Base-by-base conservation (phyloP, 225 moss, liverwort and hornwort genomes). In the Pleurozium schreberi region DNA sequence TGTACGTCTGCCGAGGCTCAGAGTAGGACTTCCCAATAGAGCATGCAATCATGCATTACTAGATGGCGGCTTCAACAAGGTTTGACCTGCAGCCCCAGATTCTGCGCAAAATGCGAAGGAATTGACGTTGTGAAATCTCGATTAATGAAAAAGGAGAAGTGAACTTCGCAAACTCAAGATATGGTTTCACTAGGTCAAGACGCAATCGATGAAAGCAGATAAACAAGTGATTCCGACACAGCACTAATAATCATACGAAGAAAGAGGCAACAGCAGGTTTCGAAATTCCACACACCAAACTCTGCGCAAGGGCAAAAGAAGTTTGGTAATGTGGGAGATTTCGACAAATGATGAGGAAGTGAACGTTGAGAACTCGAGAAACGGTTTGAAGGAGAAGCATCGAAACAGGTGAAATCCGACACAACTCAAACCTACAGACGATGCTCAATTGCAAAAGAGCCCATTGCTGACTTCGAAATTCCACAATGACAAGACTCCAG, bases 361-460 rank as follows among this genome's bases (percentile, higher is more conserved):
- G 17, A 42, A 40, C 57, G 7, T 57, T 28, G 11, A 57, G 53
- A 79, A 12, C 57, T 58, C 8, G 11, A 40, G 40, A 40, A 57
- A 79, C 27, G 27, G 27, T 3, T 57, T 12, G 0, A 5, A 0
- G 0, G 36, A 34, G 22, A 8, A 34, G 8, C 1, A 76, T 14
- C 52, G 13, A 3, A 76, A 14, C 36, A 8, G 5, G 14, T 36
- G 22, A 76, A 76, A 53, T 76, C 33, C 20, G 49, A 31, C 18
- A 20, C 49, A 49, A 49, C 33, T 6, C 49, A 75, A 49, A 49
- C 52, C 23, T 8, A 52, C 14, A 53, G 5, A 36, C 14, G 36
- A 53, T 33, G 36, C 7, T 50, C 12, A n/a, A n/a, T n/a, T n/a
- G n/a, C n/a, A 47, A 33, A 75, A 34, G 34, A 33, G 50, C 10